Percentiles rank a stretch among this genome's conserved stretches.
Conservation (phyloP, 805 yeast species). For the Yamadazyma akitaensis region DNA sequence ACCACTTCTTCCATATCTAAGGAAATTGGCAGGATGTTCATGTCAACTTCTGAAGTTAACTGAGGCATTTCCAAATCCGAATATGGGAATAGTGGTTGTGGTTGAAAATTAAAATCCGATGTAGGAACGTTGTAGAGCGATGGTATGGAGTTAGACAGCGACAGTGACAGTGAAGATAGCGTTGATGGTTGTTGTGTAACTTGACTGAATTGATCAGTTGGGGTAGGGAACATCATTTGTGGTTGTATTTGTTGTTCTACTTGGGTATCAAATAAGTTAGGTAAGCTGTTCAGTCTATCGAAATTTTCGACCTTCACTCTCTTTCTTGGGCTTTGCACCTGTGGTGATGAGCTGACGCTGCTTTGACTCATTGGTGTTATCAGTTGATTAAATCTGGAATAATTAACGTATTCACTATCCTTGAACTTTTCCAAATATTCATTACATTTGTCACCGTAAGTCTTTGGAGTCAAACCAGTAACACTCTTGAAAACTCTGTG, state of each 20-base stretch:
- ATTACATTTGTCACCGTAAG: constrained; percentile 82
- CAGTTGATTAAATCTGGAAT: constrained; percentile 11
- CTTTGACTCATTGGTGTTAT: constrained; percentile 11
- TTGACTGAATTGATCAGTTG: neutral
- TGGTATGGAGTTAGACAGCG: neutral
- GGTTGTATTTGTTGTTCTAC: neutral
- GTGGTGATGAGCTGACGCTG: neutral
- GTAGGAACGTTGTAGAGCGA: neutral
- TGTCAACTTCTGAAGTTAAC: neutral
- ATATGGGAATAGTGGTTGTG: neutral
- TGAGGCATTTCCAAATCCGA: neutral
- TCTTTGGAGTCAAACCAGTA: constrained; percentile 84
- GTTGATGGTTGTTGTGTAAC: neutral
- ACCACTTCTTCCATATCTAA: constrained; percentile 8
- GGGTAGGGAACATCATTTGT: neutral
- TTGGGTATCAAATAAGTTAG: constrained; percentile 3
- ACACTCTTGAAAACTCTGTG: constrained; percentile 86
- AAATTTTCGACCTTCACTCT: constrained; percentile 1
- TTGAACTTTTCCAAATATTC: constrained; percentile 45
- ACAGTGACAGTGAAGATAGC: neutral
- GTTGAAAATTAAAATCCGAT: constrained; percentile 1
- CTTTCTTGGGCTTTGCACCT: constrained; percentile 5
- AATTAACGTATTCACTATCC: constrained; percentile 18
- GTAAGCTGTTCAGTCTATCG: constrained; percentile 4
- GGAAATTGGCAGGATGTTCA: constrained; percentile 3